These are phyloP conservation scores for Parvularia atlantis DNA, from an alignment of 78 protist species.

Conservation along the genomic window DNA sequence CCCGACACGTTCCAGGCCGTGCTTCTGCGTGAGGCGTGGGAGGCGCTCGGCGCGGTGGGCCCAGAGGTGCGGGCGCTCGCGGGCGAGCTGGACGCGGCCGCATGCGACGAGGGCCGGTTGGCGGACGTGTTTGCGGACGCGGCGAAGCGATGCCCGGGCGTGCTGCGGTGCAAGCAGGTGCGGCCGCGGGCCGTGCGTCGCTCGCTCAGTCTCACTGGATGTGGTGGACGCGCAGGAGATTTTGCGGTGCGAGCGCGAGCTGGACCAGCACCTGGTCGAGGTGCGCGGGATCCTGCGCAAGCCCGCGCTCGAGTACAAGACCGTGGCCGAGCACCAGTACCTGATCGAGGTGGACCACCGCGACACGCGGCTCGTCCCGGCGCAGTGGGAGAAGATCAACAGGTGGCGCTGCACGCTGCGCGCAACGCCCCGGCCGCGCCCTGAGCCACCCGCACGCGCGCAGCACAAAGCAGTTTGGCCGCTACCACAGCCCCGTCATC, in stretches of 20 bases:
- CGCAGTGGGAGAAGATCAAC: constrained; percentile 7
- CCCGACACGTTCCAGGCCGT: neutral
- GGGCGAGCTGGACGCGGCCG: neutral
- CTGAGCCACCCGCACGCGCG: neutral
- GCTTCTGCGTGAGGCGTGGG: neutral
- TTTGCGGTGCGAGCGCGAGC: neutral
- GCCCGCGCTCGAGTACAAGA: constrained; percentile 5
- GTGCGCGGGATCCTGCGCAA: constrained; percentile 1
- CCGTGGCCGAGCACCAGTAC: constrained; percentile 6
- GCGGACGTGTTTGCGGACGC: neutral
- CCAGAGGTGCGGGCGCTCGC: neutral
- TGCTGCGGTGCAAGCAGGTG: neutral
- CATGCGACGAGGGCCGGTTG: neutral
- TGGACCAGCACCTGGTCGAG: neutral
- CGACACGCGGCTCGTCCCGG: neutral
- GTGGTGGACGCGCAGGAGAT: too few species aligned
- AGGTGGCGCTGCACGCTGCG: neutral
- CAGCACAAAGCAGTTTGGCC: neutral
- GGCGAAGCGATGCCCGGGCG: neutral
- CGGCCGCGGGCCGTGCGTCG: neutral
- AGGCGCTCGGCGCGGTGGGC: neutral
- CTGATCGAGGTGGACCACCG: constrained; percentile 12
- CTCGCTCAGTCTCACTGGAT: too few species aligned
- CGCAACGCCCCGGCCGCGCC: neutral
- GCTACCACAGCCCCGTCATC: constrained; percentile 4